These are phyloP conservation scores for Cryptosporidium parvum DNA, from an alignment of 169 alveolate genomes.

Conservation along the genomic window DNA sequence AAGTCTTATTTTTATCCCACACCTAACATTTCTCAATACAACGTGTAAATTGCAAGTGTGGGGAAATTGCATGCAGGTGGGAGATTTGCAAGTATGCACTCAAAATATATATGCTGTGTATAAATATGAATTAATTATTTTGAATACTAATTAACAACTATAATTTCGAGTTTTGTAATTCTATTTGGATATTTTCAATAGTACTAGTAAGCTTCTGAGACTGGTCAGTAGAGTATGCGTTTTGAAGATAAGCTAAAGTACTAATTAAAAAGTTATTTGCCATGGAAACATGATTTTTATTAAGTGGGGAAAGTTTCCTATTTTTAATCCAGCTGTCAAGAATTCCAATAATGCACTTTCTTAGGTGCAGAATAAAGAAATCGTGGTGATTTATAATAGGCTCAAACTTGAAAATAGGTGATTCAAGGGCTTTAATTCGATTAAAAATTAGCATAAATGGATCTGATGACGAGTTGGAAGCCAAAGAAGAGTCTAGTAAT, in stretches of 20 bases:
- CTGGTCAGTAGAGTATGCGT: not conserved
- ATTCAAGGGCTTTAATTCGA: slow-evolving; percentile 9
- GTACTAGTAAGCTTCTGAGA: not conserved
- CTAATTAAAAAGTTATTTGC: slow-evolving; percentile 26
- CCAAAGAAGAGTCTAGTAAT: slow-evolving; percentile 43
- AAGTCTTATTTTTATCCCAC: not conserved
- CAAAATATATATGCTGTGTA: not conserved
- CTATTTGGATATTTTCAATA: not conserved
- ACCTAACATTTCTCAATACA: not conserved
- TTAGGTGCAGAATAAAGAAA: slow-evolving; percentile 31
- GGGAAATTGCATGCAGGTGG: not conserved
- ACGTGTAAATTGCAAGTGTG: slow-evolving; percentile 9
- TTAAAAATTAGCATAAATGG: slow-evolving; percentile 48
- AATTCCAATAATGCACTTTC: slow-evolving; percentile 39
- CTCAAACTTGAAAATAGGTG: slow-evolving; percentile 9
- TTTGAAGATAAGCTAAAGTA: not conserved
- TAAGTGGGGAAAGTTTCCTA: not conserved
- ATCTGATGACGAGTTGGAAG: not conserved
- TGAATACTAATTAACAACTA: not conserved
- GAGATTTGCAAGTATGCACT: not conserved
- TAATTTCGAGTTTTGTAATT: not conserved
- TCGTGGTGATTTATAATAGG: not conserved
- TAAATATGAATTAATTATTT: slow-evolving; percentile 17
- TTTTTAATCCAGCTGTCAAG: slow-evolving; percentile 24
- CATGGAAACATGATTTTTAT: slow-evolving; percentile 10